Evolutionary conservation across 1,284 basidiomycete genomes (phyloP).

Genomic region (Heterobasidion annosum): DNA sequence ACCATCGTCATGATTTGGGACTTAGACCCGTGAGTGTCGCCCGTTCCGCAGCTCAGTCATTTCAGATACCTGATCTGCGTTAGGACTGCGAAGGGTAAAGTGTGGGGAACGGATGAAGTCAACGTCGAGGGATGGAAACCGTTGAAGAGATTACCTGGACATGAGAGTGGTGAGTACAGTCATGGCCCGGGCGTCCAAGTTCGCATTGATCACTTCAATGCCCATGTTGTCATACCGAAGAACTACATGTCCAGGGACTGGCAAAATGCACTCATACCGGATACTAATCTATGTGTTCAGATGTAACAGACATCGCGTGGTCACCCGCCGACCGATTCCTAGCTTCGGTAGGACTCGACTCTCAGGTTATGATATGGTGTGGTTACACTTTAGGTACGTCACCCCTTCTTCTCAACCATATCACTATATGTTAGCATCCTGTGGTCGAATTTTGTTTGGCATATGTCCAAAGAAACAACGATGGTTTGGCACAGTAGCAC

Average conservation of each 20-base stretch:
- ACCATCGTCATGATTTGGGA: conserved; percentile 97
- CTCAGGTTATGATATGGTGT: conserved; percentile 89
- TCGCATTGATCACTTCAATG: neutral
- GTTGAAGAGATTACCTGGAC: conserved; percentile 83
- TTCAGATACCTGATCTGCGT: neutral
- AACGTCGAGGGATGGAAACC: conserved; percentile 99
- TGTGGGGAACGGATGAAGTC: conserved; percentile 89
- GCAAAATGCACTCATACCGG: conserved; percentile 7
- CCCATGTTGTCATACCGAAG: too few relatives aligned
- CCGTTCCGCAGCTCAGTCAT: neutral
- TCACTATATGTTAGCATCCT: too few relatives aligned
- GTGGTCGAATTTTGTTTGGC: too few relatives aligned
- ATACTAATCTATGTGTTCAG: conserved; percentile 28
- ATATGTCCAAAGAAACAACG: too few relatives aligned
- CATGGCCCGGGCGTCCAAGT: neutral
- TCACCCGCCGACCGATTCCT: conserved; percentile 85
- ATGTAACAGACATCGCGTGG: conserved; percentile 96
- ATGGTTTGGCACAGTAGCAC: too few relatives aligned
- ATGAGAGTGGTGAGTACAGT: conserved; percentile 69
- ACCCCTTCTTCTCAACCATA: neutral
- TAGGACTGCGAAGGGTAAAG: conserved; percentile 73
- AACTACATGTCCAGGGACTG: too few relatives aligned
- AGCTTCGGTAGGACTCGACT: conserved; percentile 92
- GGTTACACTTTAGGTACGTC: conserved; percentile 73
- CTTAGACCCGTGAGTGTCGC: conserved; percentile 74